Conservation (phyloP, 768 basidiomycete genomes). For the Lyophyllum decastes region DNA sequence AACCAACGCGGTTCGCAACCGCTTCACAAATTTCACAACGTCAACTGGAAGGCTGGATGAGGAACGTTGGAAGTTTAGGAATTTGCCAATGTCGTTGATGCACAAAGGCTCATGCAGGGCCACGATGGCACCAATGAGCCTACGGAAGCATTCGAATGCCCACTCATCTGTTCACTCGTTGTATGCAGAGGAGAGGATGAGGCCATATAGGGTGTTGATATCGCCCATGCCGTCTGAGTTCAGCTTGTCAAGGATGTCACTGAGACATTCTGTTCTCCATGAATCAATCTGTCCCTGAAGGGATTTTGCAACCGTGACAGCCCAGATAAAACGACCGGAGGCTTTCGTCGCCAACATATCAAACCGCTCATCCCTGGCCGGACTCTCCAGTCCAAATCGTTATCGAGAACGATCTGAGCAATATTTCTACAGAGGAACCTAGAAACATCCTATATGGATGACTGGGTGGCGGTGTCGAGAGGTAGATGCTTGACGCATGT, state of each 20-base stretch:
- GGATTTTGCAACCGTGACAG: slow-evolving; percentile 11
- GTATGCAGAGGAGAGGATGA: slow-evolving; percentile 5
- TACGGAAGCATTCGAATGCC: slow-evolving; percentile 17
- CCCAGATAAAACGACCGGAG: slow-evolving; percentile 20
- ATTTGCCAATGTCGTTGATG: slow-evolving; percentile 3
- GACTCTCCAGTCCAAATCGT: slow-evolving; percentile 1
- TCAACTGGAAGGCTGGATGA: slow-evolving; percentile 2
- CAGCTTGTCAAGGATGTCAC: slow-evolving; percentile 7
- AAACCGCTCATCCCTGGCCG: slow-evolving; percentile 18
- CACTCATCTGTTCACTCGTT: not conserved
- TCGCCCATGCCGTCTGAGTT: slow-evolving; percentile 13
- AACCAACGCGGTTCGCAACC: slow-evolving; percentile 16
- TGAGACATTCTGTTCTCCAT: slow-evolving; percentile 9
- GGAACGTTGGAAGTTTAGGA: slow-evolving; percentile 6
- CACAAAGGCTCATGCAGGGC: slow-evolving; percentile 9
- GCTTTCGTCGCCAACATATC: slow-evolving; percentile 5
- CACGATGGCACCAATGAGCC: slow-evolving; percentile 14
- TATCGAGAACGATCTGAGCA: slow-evolving; percentile 3
- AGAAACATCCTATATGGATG: slow-evolving; percentile 12
- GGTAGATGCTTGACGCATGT: slow-evolving; percentile 13
- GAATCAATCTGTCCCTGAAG: slow-evolving; percentile 6
- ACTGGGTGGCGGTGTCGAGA: slow-evolving; percentile 2
- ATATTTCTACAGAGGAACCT: slow-evolving; percentile 7
- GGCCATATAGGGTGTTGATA: slow-evolving; percentile 16
- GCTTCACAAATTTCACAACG: slow-evolving; percentile 14